phyloP scores from a whole-genome alignment of 2,329 filamentous ascomycete species.

The Ophiosphaerella korrae region DNA sequence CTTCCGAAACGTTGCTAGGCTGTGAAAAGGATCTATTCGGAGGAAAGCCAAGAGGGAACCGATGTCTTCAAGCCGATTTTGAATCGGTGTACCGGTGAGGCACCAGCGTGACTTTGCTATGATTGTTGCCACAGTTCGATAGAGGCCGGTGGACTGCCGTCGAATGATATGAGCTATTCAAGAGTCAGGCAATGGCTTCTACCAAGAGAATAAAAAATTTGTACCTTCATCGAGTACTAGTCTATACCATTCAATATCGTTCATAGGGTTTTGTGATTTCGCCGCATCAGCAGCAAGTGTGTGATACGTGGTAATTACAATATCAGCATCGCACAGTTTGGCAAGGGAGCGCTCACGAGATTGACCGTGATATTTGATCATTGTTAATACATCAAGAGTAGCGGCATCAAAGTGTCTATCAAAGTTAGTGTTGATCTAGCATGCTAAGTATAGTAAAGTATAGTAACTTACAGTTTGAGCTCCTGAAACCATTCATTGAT shows the following conservation, averaged over 20 bases:
- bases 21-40: slow-evolving; percentile 50
- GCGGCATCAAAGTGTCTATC: slow-evolving; percentile 29
- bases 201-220: background rate
- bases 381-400: slow-evolving; percentile 10
- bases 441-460: background rate
- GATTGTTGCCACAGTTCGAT: slow-evolving; percentile 51
- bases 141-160: slow-evolving; percentile 53
- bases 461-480: slow-evolving; percentile 41
- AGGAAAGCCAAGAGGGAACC: slow-evolving; percentile 59
- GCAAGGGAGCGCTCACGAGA: slow-evolving; percentile 14
- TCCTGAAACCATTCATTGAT: slow-evolving; percentile 41
- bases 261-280: slow-evolving; percentile 11
- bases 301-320: slow-evolving; percentile 40
- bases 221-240: slow-evolving; percentile 39
- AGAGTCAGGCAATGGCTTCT: background rate
- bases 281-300: slow-evolving; percentile 24
- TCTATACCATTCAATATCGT: slow-evolving; percentile 34
- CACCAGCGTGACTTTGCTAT: slow-evolving; percentile 54
- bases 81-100: slow-evolving; percentile 52
- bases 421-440: background rate
- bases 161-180: slow-evolving; percentile 57
- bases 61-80: slow-evolving; percentile 60
- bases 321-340: slow-evolving; percentile 22
- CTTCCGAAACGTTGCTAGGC: slow-evolving; percentile 50
- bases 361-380: slow-evolving; percentile 33